Conservation (phyloP, 2,329 filamentous ascomycete species). For the Phyllosticta citrichinensis region DNA sequence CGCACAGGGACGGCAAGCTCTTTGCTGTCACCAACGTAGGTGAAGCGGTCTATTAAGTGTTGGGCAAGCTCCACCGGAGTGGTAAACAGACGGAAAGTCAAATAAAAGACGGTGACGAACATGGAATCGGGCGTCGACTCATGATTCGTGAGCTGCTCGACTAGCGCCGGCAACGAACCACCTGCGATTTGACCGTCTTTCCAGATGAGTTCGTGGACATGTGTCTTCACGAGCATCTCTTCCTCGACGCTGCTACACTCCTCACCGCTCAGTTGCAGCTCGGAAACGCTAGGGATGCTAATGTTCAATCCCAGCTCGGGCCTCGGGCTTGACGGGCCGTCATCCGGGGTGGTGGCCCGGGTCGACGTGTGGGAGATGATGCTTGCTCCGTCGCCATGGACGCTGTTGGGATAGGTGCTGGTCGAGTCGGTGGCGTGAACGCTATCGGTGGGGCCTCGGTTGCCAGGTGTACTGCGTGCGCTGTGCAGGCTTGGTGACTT, state of each 20-base stretch:
- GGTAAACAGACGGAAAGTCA: constrained; percentile 91
- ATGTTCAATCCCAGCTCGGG: constrained; percentile 49
- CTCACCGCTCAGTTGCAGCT: constrained; percentile 57
- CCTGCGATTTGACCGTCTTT: constrained; percentile 93
- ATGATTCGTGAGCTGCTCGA: constrained; percentile 90
- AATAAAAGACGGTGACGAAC: constrained; percentile 90
- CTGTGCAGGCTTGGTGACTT: constrained; percentile 7
- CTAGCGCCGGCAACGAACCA: constrained; percentile 76
- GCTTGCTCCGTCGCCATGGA: constrained; percentile 70
- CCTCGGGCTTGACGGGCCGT: constrained; percentile 42
- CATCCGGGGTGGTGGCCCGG: constrained; percentile 76
- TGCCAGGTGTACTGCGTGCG: constrained; percentile 14
- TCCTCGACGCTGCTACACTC: constrained; percentile 72
- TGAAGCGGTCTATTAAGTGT: constrained; percentile 79
- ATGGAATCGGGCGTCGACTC: constrained; percentile 84
- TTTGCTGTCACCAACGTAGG: constrained; percentile 74
- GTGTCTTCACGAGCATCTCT: constrained; percentile 83
- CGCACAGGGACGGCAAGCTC: constrained; percentile 71
- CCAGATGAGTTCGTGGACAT: constrained; percentile 79
- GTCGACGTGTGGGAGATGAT: constrained; percentile 75
- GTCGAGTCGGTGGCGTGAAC: constrained; percentile 67
- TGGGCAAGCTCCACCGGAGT: constrained; percentile 69
- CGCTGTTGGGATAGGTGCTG: constrained; percentile 63
- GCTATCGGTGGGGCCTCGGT: constrained; percentile 42
- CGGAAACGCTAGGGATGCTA: constrained; percentile 56